These are phyloP conservation scores for Fusarium sp. DNA, from an alignment of 2,329 filamentous ascomycete species.

Conservation along the genomic window DNA sequence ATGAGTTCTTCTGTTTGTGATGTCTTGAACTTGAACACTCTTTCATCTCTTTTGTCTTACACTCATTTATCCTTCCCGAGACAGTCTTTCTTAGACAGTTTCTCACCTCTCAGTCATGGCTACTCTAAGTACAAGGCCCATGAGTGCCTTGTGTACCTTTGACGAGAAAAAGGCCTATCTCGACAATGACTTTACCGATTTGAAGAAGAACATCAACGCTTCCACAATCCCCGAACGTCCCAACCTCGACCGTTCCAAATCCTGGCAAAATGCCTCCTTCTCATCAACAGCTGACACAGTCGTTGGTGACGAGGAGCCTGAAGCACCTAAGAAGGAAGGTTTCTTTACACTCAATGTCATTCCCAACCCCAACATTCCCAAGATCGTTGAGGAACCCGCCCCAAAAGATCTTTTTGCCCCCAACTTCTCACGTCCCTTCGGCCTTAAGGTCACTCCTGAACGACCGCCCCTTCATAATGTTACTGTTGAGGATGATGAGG, in stretches of 20 bases:
- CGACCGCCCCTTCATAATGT: background rate
- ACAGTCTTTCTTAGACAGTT: background rate
- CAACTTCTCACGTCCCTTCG: background rate
- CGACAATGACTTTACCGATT: background rate
- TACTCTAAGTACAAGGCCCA: background rate
- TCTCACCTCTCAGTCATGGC: background rate
- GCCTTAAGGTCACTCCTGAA: background rate
- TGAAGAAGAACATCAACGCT: background rate
- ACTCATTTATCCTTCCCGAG: background rate
- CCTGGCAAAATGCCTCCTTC: conserved; percentile 14
- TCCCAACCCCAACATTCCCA: background rate
- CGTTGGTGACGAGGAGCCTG: background rate
- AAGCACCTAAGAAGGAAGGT: no score
- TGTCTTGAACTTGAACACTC: background rate
- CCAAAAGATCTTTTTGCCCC: background rate
- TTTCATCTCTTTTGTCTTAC: background rate
- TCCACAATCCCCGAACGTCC: background rate
- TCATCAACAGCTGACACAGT: conserved; percentile 23
- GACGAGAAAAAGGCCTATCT: background rate
- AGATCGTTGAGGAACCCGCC: background rate
- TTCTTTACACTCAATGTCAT: conserved; percentile 2
- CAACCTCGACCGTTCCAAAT: background rate
- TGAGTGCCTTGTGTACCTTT: background rate
- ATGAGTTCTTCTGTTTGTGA: background rate
- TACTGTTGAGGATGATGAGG: background rate